phyloP scores from a whole-genome alignment of 306 rosid genomes.

The Malus sylvestris region DNA sequence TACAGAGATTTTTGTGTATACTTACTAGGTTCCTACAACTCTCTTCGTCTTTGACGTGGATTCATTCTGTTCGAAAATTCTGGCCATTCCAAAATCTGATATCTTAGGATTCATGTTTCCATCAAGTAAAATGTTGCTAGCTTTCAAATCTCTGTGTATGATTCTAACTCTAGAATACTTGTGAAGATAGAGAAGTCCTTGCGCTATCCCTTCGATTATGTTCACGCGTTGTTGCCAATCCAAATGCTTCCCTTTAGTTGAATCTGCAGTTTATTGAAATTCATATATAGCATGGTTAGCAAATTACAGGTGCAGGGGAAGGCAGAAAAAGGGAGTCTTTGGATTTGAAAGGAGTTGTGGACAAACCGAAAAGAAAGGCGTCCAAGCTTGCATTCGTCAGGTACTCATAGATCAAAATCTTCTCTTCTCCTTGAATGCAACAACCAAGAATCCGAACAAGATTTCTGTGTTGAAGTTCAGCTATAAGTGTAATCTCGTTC shows the following conservation, averaged over 20 bases:
- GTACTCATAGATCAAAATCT: conserved; percentile 9
- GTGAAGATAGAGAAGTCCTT: conserved; percentile 23
- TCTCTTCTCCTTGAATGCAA: conserved; percentile 8
- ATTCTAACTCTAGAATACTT: conserved; percentile 20
- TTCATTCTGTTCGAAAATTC: conserved; percentile 8
- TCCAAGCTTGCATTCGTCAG: conserved; percentile 14
- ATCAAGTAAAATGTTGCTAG: conserved; percentile 21
- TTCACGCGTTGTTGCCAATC: neutral
- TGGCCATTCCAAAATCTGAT: conserved; percentile 19
- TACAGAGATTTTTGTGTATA: neutral
- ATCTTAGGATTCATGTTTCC: conserved; percentile 18
- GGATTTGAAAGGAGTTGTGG: neutral
- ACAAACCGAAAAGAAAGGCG: neutral
- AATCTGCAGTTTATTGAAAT: neutral
- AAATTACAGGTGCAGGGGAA: neutral
- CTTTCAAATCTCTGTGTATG: conserved; percentile 20
- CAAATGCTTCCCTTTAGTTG: neutral
- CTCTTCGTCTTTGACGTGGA: conserved; percentile 3
- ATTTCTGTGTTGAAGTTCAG: conserved; percentile 15
- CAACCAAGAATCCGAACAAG: conserved; percentile 15
- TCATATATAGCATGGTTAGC: neutral
- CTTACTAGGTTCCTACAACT: conserved; percentile 25
- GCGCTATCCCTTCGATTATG: conserved; percentile 18
- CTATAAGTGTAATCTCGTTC: conserved; percentile 11
- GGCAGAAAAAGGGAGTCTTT: neutral